phyloP scores from a whole-genome alignment of 352 stramenopile species.

The Phytopythium chamaehyphon region DNA sequence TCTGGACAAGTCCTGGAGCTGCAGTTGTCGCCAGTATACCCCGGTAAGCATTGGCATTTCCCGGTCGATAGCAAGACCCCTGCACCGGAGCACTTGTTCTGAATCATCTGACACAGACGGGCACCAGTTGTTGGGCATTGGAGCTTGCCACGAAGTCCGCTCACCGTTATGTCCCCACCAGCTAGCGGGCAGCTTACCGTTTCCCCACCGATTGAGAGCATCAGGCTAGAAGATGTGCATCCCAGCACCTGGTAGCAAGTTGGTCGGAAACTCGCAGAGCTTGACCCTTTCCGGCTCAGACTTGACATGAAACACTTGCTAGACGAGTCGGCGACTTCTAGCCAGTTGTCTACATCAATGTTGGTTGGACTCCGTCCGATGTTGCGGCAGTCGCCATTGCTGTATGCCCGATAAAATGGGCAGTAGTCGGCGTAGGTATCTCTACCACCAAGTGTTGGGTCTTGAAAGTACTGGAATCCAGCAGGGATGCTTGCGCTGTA shows the following conservation, averaged over 20 bases:
- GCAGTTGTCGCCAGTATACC: constrained; percentile 49
- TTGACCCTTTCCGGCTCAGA: constrained; percentile 38
- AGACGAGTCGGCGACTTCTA: constrained; percentile 44
- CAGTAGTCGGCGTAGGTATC: constrained; percentile 79
- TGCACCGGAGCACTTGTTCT: constrained; percentile 63
- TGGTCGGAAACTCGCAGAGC: constrained; percentile 24
- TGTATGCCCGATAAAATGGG: constrained; percentile 72
- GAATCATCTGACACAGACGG: constrained; percentile 55
- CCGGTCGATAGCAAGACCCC: constrained; percentile 51
- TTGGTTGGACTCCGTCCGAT: constrained; percentile 41
- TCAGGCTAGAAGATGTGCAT: constrained; percentile 36
- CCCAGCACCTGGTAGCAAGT: constrained; percentile 58
- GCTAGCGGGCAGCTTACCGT: constrained; percentile 56
- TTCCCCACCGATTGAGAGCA: constrained; percentile 42
- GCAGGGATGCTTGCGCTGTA: constrained; percentile 68
- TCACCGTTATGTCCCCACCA: constrained; percentile 49
- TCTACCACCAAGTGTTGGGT: constrained; percentile 45
- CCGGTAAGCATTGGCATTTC: constrained; percentile 50
- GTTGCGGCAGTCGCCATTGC: constrained; percentile 70
- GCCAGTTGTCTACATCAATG: constrained; percentile 32
- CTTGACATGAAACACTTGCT: constrained; percentile 78
- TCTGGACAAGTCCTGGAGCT: constrained; percentile 42
- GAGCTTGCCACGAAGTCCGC: constrained; percentile 44
- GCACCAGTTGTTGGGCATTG: constrained; percentile 38
- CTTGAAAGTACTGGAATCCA: constrained; percentile 80